Base-by-base conservation (phyloP, 1,284 basidiomycete species). In the Tylopilus sp. region DNA sequence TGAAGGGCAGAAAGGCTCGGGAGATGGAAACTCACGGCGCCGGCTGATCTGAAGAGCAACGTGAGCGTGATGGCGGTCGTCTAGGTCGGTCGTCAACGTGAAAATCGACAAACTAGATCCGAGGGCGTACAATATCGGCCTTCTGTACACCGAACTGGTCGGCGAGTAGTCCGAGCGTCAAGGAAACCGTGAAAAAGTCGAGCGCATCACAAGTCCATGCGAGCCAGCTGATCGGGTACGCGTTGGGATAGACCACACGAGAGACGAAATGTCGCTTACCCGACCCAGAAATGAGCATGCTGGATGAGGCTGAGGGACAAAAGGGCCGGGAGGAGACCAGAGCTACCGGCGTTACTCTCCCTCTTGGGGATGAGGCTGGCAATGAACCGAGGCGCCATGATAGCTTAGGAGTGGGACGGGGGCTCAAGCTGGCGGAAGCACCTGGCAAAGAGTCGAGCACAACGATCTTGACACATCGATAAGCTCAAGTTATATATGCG, bases 31-130 rank as follows among this genome's bases (percentile, higher is more conserved):
- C 75, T 68, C 50, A 86, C 80, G 28, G 94, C 94, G 21, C 95
- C 96, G 28, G 81, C 71, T 1, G 89, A 88, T 45, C 96, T 84
- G 74, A 97, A 92, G 28, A 98, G 81, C 1, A 97, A 77, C 0
- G 95, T 97, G 41, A 98, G 78, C 3, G 95, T 98, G 64, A 99
- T 94, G 7, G 92, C 81, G 25, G 82, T 82, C 41, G 89, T 86
- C 84, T 88, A 57, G 29, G 41, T 19, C 30, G 21, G 21, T 36
- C 33, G 30, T 38, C 36, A 43, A 37, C 41, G 31, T 16, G 31
- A 33, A n/a, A 33, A 46, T 15, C 47, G 15, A 23, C 13, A 40
- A 36, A 30, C 30, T 40, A 41, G 42, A 46, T 13, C 16, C 18
- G 39, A 19, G 42, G 41, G 28, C 82, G 55, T 51, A 87, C 85